These are phyloP conservation scores for Quercus alba DNA, from an alignment of 306 rosid species.

Conservation along the genomic window DNA sequence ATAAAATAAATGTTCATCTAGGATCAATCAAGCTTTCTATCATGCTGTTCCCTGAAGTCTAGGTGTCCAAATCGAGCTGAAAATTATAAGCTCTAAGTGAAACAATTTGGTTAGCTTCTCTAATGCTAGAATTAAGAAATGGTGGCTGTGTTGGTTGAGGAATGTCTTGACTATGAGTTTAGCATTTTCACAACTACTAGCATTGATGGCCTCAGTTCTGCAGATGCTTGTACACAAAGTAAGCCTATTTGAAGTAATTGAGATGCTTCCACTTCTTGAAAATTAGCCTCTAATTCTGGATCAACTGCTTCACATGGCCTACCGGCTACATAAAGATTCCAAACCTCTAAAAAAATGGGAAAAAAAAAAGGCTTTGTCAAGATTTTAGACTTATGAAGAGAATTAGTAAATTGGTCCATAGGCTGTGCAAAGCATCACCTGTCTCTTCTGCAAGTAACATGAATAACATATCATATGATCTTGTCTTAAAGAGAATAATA, in stretches of 20 bases:
- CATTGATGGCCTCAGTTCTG: constrained; percentile 50
- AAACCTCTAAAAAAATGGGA: constrained; percentile 22
- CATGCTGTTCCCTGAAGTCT: constrained; percentile 28
- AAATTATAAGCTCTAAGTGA: background rate
- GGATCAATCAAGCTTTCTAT: constrained; percentile 43
- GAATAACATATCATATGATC: constrained; percentile 9
- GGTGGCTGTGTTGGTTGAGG: constrained; percentile 53
- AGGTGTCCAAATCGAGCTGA: constrained; percentile 14
- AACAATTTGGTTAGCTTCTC: background rate
- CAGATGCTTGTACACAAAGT: constrained; percentile 51
- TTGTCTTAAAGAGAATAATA: constrained; percentile 9
- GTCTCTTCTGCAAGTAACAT: constrained; percentile 49
- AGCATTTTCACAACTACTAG: constrained; percentile 44
- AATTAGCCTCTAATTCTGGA: constrained; percentile 26
- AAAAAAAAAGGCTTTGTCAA: background rate
- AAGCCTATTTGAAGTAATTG: constrained; percentile 46
- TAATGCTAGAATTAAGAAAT: constrained; percentile 27
- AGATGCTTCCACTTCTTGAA: constrained; percentile 31
- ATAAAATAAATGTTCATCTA: constrained; percentile 24
- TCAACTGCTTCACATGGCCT: constrained; percentile 36
- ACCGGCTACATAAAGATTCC: constrained; percentile 37
- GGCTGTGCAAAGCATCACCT: background rate
- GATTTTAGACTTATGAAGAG: background rate
- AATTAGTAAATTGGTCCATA: background rate
- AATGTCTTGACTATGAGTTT: constrained; percentile 20